phyloP scores from a whole-genome alignment of 768 basidiomycete species.

The Chalciporus piperatus region DNA sequence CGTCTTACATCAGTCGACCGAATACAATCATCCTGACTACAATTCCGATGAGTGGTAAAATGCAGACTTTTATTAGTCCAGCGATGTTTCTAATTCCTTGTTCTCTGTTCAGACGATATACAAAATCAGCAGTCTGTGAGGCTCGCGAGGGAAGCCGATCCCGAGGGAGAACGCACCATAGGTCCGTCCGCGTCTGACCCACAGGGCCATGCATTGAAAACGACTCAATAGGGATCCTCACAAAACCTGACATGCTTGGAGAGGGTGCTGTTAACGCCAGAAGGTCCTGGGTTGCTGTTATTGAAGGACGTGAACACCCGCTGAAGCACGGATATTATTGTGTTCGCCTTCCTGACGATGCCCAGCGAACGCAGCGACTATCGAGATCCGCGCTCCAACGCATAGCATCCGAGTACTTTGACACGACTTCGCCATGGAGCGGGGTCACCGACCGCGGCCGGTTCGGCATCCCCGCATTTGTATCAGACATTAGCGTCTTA shows the following conservation, averaged over 20 bases:
- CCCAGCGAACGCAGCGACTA: conserved; percentile 41
- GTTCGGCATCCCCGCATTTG: conserved; percentile 55
- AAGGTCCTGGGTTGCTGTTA: conserved; percentile 46
- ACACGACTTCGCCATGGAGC: conserved; percentile 50
- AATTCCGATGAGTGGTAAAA: conserved; percentile 60
- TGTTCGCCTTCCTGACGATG: conserved; percentile 62
- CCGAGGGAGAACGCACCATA: conserved; percentile 56
- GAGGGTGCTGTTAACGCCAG: conserved; percentile 41
- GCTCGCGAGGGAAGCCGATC: conserved; percentile 54
- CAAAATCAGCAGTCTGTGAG: conserved; percentile 59
- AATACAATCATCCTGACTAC: conserved; percentile 65
- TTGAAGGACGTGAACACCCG: conserved; percentile 45
- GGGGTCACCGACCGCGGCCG: conserved; percentile 41
- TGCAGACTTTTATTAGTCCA: background rate
- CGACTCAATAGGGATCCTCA: conserved; percentile 52
- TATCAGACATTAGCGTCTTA: conserved; percentile 48
- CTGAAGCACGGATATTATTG: conserved; percentile 63
- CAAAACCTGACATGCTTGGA: conserved; percentile 61
- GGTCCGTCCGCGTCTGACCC: conserved; percentile 36
- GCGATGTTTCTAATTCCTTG: background rate
- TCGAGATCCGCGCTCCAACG: conserved; percentile 37
- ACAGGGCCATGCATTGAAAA: background rate
- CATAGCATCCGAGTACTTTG: conserved; percentile 45
- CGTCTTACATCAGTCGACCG: conserved; percentile 40
- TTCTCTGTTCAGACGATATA: conserved; percentile 52